Evolutionary conservation across 108 stramenopile species (phyloP).

Genomic region (Cyclotella atomus): DNA sequence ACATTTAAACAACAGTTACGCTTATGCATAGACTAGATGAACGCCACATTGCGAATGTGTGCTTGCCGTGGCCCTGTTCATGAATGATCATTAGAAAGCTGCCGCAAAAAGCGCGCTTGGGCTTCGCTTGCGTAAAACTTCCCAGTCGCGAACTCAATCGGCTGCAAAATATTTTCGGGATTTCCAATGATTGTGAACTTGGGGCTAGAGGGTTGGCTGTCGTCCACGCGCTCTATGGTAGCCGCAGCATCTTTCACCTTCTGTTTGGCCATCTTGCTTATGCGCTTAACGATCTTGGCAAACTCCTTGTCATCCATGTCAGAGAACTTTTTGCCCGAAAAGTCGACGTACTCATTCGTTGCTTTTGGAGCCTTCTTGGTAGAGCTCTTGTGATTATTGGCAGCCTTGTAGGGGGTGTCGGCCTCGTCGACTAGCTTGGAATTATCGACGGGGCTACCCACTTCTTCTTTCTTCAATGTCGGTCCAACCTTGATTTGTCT

Average conservation of each 20-base stretch:
- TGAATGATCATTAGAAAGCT: constrained; percentile 2
- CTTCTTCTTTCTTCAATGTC: background rate
- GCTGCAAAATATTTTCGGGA: background rate
- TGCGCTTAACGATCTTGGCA: constrained; percentile 26
- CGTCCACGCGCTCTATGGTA: background rate
- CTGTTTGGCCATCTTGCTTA: constrained; percentile 14
- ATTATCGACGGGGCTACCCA: no score
- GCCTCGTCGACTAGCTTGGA: no score
- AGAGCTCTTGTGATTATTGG: background rate
- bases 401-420: background rate
- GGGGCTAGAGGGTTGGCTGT: background rate
- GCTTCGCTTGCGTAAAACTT: background rate
- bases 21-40: no score
- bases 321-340: constrained; percentile 18
- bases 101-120: background rate
- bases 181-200: background rate
- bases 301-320: constrained; percentile 51
- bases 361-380: background rate
- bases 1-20: no score
- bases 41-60: no score
- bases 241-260: constrained; percentile 21
- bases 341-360: constrained; percentile 8
- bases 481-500: constrained; percentile 12
- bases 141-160: background rate
- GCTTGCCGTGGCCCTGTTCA: no score